Conservation (phyloP, 495 filamentous ascomycete species). For the Talaromyces proteolyticus region DNA sequence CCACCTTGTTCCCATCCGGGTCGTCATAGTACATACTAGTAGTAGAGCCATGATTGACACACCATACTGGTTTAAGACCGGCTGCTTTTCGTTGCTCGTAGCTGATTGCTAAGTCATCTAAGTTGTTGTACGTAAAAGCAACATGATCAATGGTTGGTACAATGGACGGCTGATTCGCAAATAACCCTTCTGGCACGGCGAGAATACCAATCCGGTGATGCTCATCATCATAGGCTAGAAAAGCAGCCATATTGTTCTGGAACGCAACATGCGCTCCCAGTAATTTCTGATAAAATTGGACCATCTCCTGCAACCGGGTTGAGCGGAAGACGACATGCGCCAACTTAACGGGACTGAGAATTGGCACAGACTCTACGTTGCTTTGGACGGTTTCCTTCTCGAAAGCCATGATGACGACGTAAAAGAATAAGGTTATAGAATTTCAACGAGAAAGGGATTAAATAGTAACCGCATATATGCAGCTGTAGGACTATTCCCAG, state of each 20-base stretch:
- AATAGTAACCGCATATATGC: too few species aligned
- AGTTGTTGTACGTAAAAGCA: too few species aligned
- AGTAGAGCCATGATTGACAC: conserved; percentile 38
- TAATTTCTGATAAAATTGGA: background rate
- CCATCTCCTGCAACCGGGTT: background rate
- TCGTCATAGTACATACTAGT: conserved; percentile 40
- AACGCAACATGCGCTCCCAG: background rate
- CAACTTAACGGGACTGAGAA: background rate
- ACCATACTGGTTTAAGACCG: conserved; percentile 32
- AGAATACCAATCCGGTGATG: conserved; percentile 43
- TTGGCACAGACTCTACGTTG: too few species aligned
- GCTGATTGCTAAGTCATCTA: conserved; percentile 3
- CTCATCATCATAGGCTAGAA: conserved; percentile 38
- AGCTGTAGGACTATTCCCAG: too few species aligned
- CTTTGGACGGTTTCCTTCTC: too few species aligned
- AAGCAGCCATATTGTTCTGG: conserved; percentile 13
- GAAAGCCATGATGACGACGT: too few species aligned
- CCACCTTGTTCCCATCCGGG: conserved; percentile 40
- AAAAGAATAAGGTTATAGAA: too few species aligned
- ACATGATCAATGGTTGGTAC: too few species aligned
- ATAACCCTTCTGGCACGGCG: too few species aligned
- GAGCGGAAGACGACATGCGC: background rate
- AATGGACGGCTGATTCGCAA: too few species aligned
- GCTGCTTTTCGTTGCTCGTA: conserved; percentile 11
- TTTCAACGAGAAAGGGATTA: too few species aligned